These are phyloP conservation scores for Oldenlandia corymbosa DNA, from an alignment of 257 asterid genomes.

Conservation along the genomic window DNA sequence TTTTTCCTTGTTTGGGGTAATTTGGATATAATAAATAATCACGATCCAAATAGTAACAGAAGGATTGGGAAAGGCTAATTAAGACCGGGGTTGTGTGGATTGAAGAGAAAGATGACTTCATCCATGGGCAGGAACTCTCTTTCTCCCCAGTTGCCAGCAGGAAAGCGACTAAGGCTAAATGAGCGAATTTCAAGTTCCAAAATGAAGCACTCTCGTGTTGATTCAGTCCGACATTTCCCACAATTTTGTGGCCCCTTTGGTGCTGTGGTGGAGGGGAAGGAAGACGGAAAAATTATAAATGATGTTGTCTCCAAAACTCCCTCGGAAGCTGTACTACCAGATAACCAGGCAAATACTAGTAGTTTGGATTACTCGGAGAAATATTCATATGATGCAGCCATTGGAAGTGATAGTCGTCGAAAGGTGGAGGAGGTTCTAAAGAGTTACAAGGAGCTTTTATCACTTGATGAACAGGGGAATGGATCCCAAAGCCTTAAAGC, in stretches of 20 bases:
- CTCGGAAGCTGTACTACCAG: background rate
- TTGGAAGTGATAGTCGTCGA: too few species aligned
- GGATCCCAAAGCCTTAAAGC: constrained; percentile 10
- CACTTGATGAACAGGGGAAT: background rate
- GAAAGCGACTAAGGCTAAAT: background rate
- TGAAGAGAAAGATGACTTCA: background rate
- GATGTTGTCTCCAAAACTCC: background rate
- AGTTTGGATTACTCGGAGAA: background rate
- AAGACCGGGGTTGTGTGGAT: too few species aligned
- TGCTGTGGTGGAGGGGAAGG: too few species aligned
- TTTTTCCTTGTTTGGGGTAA: too few species aligned
- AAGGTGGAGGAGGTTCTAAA: constrained; percentile 3
- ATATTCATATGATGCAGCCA: background rate
- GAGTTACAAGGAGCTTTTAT: constrained; percentile 1
- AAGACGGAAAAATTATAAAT: background rate
- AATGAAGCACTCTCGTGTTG: background rate
- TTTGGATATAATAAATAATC: too few species aligned
- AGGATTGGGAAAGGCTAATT: too few species aligned
- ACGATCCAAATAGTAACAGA: too few species aligned
- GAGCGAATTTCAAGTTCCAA: background rate
- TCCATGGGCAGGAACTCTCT: background rate
- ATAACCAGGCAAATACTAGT: background rate
- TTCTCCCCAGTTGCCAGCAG: background rate
- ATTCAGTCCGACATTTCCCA: background rate
- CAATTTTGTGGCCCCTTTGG: constrained; percentile 2